phyloP scores from a whole-genome alignment of 305 asterid genomes.

The Fraxinus velutina region DNA sequence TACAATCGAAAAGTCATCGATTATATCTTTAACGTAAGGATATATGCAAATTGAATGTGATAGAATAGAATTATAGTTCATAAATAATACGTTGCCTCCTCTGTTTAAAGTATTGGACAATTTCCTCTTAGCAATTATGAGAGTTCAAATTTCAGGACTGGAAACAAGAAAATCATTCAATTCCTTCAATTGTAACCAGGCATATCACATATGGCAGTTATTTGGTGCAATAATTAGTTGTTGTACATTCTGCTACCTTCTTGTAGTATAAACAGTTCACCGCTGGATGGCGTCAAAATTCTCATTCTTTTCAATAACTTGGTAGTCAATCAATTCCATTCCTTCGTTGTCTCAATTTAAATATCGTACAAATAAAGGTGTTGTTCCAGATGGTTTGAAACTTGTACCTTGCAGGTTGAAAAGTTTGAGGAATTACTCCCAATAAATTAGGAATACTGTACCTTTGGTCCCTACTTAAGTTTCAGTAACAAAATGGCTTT shows the following conservation, averaged over 20 bases:
- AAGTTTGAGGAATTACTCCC: background rate
- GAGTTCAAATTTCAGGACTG: background rate
- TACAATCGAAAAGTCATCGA: background rate
- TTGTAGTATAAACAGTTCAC: background rate
- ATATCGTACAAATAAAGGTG: background rate
- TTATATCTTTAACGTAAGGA: background rate
- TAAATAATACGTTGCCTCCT: background rate
- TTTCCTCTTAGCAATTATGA: background rate
- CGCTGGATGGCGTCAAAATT: background rate
- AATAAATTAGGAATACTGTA: background rate
- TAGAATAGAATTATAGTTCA: background rate
- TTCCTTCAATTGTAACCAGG: constrained; percentile 3
- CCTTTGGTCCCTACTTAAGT: background rate
- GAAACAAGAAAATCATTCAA: background rate
- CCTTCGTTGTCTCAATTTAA: background rate
- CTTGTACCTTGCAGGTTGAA: background rate
- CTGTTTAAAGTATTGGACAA: background rate
- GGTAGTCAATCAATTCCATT: background rate
- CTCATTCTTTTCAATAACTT: background rate
- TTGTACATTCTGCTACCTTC: constrained; percentile 10
- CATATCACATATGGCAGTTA: background rate
- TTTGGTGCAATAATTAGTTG: background rate
- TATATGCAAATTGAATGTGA: background rate
- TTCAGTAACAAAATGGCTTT: background rate
- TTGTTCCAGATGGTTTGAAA: background rate